Base-by-base conservation (phyloP, 805 yeast genomes). In the Metschnikowia colocasiae region DNA sequence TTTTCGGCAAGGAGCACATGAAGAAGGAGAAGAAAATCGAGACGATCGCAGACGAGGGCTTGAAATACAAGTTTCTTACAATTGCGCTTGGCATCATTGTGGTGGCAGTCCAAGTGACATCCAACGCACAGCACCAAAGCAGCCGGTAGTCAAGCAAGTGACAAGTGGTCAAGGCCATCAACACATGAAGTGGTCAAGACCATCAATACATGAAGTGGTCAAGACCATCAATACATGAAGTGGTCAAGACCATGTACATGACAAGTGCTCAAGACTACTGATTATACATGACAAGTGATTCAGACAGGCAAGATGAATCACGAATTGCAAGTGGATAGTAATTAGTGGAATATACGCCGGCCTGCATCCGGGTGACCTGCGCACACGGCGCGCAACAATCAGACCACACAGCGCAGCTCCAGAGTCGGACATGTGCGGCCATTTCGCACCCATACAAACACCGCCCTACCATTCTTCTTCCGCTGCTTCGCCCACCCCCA, bases 81-180 rank as follows among this genome's bases (percentile, higher is more conserved):
- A 64, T 73, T 30, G 71, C 74, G 8, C 56, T 73, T 33, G 76
- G 76, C 16, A 72, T 73, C 4, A 59, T 68, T 49, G 65, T 73
- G 33, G 57, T 73, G 34, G 75, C 74, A 0, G 55, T 71, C 33
- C 62, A 65, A 46, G 67, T 71, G 47, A 66, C 74, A 26, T 57
- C 58, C n/a, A 53, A 49, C 37, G 61, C 54, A 10, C 57, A 47
- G 12, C 52, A 38, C 9, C 53, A 49, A 16, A 44, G 43, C 37
- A 31, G 37, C 29, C n/a, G 18, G 15, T 29, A 26, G 20, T 5
- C 19, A 6, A n/a, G 12, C 19, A 5, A 25, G 6, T 22, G 23
- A 22, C 23, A 22, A 22, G 4, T 22, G 23, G 23, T 6, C 4
- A 22, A 4, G 23, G 23, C 23, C n/a, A n/a, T n/a, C n/a, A n/a